Conservation (phyloP, 176 grass and related monocot genomes). For the Luzula sylvatica region DNA sequence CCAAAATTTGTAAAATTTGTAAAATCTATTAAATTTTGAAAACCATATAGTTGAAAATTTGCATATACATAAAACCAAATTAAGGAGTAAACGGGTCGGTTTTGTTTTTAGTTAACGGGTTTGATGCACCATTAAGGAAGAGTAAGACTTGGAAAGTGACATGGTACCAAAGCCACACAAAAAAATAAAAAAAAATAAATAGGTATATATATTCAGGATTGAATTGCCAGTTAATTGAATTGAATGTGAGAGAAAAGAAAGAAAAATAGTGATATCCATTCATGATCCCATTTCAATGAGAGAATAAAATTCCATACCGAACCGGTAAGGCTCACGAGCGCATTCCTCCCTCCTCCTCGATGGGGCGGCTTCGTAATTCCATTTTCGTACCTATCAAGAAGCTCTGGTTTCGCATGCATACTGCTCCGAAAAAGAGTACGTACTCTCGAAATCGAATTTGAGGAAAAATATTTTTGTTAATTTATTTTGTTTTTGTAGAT, state of each 20-base stretch:
- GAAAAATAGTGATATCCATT: conserved; percentile 25
- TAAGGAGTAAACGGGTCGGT: neutral
- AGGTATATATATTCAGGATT: conserved; percentile 31
- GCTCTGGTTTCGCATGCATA: conserved; percentile 49
- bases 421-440: conserved; percentile 42
- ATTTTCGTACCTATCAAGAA: conserved; percentile 60
- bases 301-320: too few relatives aligned
- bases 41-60: too few relatives aligned
- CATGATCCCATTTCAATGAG: too few relatives aligned
- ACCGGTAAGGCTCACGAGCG: neutral
- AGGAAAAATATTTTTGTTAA: too few relatives aligned
- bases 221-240: conserved; percentile 33
- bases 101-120: neutral
- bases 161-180: conserved; percentile 53
- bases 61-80: too few relatives aligned
- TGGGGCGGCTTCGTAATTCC: conserved; percentile 69
- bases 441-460: too few relatives aligned
- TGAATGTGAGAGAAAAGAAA: conserved; percentile 22
- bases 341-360: conserved; percentile 9
- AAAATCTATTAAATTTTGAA: too few relatives aligned
- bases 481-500: conserved; percentile 23
- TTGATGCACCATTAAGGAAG: conserved; percentile 22
- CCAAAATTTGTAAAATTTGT: too few relatives aligned
- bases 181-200: too few relatives aligned
- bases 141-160: conserved; percentile 50